These are phyloP conservation scores for Lotus japonicus DNA, from an alignment of 306 rosid genomes.

Conservation along the genomic window DNA sequence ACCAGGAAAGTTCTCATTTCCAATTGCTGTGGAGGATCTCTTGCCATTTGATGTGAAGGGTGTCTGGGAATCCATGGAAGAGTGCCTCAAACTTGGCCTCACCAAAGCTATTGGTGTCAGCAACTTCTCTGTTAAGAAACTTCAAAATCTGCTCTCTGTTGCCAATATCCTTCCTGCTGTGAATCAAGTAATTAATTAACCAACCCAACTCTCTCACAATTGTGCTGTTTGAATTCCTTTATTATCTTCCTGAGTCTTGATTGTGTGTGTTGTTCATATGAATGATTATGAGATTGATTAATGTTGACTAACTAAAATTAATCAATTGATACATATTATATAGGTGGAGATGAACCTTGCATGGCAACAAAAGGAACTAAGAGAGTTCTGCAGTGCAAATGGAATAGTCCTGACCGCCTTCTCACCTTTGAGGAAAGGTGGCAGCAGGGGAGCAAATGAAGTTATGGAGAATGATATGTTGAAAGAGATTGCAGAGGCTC, in stretches of 20 bases:
- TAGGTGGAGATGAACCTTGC: constrained; percentile 68
- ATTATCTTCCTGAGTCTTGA: too few species aligned
- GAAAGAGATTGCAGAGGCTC: constrained; percentile 38
- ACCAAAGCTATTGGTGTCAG: constrained; percentile 48
- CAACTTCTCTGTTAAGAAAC: constrained; percentile 48
- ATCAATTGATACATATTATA: neutral
- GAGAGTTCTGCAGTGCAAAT: constrained; percentile 41
- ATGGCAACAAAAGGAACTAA: constrained; percentile 59
- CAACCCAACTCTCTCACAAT: too few species aligned
- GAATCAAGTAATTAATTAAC: constrained; percentile 25
- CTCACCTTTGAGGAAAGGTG: constrained; percentile 56
- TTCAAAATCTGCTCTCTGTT: constrained; percentile 28
- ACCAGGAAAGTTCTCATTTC: constrained; percentile 33
- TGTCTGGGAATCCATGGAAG: constrained; percentile 48
- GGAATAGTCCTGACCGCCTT: constrained; percentile 46
- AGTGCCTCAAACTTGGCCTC: constrained; percentile 36
- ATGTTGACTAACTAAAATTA: too few species aligned
- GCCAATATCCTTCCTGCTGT: constrained; percentile 32
- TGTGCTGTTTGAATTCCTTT: too few species aligned
- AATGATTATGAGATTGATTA: neutral
- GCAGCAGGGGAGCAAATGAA: constrained; percentile 38
- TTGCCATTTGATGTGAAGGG: constrained; percentile 42
- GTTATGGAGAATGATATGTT: constrained; percentile 48
- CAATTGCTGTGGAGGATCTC: constrained; percentile 26
- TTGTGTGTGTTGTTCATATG: too few species aligned